Conservation (phyloP, 306 rosid species). For the Pterocarpus macrocarpus region DNA sequence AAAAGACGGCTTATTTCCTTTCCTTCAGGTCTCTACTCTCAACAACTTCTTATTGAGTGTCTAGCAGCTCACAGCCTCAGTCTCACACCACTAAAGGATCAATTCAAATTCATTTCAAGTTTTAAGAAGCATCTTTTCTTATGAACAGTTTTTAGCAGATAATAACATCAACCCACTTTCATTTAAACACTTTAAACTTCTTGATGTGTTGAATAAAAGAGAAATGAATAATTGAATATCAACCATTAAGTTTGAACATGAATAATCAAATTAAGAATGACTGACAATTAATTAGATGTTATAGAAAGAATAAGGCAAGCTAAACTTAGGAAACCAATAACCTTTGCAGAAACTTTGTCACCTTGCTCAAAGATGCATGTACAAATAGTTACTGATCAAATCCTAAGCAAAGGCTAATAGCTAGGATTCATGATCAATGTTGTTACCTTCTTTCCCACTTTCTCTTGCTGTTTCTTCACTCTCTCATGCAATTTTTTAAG, state of each 20-base stretch:
- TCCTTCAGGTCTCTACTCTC: background rate
- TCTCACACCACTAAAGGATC: background rate
- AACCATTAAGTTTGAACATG: background rate
- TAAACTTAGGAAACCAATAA: background rate
- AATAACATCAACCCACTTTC: background rate
- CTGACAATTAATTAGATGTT: background rate
- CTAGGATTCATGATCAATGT: constrained; percentile 24
- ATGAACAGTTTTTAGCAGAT: background rate
- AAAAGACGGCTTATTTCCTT: background rate
- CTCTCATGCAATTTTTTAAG: constrained; percentile 86
- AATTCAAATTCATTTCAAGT: background rate
- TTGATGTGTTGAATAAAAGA: background rate
- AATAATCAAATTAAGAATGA: constrained; percentile 19
- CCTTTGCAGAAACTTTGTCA: background rate
- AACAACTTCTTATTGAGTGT: background rate
- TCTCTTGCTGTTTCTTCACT: constrained; percentile 91
- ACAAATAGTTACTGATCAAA: constrained; percentile 12
- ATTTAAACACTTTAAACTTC: constrained; percentile 19
- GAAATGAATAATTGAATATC: background rate
- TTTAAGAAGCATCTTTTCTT: background rate
- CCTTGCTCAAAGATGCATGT: constrained; percentile 13
- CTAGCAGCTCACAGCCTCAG: too few relatives aligned
- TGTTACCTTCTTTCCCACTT: constrained; percentile 85
- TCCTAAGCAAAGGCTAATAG: constrained; percentile 19
- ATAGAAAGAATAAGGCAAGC: constrained; percentile 5